Evolutionary conservation across 352 stramenopile species (phyloP).

Genomic region (Globisporangium ultimum): DNA sequence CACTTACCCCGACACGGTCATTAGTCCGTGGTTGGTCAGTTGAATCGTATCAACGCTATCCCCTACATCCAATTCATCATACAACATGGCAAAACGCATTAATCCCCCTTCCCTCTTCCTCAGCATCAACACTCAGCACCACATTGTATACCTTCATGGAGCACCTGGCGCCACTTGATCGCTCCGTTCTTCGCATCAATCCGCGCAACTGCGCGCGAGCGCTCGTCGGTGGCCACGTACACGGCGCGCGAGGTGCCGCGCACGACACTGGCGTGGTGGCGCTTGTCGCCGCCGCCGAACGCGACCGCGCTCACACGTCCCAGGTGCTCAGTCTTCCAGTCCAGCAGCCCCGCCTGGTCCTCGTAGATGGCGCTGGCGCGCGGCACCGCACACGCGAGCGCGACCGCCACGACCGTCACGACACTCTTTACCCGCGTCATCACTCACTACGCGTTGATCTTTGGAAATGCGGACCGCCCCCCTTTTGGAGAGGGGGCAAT

Average conservation of each 20-base stretch:
- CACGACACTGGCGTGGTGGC: conserved; percentile 28
- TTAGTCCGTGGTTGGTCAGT: conserved; percentile 59
- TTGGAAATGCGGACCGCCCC: not conserved
- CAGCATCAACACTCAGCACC: not conserved
- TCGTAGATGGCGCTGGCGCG: conserved; percentile 46
- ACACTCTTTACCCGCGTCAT: conserved; percentile 8
- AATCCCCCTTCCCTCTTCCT: not conserved
- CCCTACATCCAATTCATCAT: conserved; percentile 13
- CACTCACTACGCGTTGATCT: not conserved
- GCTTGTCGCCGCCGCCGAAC: conserved; percentile 46
- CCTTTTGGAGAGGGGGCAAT: not conserved
- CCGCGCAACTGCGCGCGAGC: conserved; percentile 56
- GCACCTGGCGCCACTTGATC: conserved; percentile 76
- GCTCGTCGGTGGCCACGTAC: conserved; percentile 69
- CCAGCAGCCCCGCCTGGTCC: conserved; percentile 75
- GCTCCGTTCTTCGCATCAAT: conserved; percentile 64
- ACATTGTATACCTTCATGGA: conserved; percentile 32
- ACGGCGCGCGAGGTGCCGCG: conserved; percentile 42
- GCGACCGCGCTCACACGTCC: conserved; percentile 45
- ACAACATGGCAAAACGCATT: conserved; percentile 11
- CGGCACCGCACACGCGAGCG: conserved; percentile 20
- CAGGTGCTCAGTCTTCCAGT: conserved; percentile 72
- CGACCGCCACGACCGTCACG: conserved; percentile 8
- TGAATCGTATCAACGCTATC: conserved; percentile 69
- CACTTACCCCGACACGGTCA: conserved; percentile 62